Conservation (phyloP, 1,284 basidiomycete species). For the Cryptococcus sp. region DNA sequence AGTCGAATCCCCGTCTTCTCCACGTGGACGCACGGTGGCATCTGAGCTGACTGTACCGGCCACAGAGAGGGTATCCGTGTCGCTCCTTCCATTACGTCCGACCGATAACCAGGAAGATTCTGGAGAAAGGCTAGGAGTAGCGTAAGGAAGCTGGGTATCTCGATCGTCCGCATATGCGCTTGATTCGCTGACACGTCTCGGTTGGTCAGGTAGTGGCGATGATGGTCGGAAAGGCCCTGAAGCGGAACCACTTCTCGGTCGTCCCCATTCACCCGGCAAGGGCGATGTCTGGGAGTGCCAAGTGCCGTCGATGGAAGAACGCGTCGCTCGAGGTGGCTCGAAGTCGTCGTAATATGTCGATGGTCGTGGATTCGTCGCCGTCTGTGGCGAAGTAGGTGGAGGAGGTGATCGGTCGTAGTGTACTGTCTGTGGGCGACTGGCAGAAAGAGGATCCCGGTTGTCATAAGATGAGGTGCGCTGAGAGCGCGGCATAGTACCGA, state of each 20-base stretch:
- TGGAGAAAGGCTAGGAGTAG: constrained; percentile 17
- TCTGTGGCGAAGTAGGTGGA: constrained; percentile 33
- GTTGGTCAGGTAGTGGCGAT: constrained; percentile 14
- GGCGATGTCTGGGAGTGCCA: constrained; percentile 9
- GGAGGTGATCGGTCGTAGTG: constrained; percentile 35
- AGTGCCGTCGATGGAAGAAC: constrained; percentile 4
- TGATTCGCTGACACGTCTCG: constrained; percentile 25
- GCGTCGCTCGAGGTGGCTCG: constrained; percentile 20
- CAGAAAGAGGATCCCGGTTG: constrained; percentile 7
- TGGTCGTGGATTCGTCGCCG: constrained; percentile 32
- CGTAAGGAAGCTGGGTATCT: constrained; percentile 25
- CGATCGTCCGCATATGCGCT: constrained; percentile 14
- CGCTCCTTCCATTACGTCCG: constrained; percentile 17
- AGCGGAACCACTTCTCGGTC: constrained; percentile 33
- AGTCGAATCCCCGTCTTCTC: constrained; percentile 30
- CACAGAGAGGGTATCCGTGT: constrained; percentile 24
- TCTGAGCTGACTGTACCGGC: constrained; percentile 37
- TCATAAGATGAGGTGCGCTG: constrained; percentile 9
- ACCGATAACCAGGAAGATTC: constrained; percentile 26
- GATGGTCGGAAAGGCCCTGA: constrained; percentile 13
- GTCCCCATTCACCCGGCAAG: constrained; percentile 12
- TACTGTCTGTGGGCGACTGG: constrained; percentile 22
- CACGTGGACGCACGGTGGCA: constrained; percentile 27
- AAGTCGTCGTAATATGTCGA: constrained; percentile 34
- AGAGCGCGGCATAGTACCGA: constrained; percentile 9